Evolutionary conservation across 148 eudicot genomes (phyloP), one percentile per base, ranked within the genome.

Genomic region (Persicaria maculosa): DNA sequence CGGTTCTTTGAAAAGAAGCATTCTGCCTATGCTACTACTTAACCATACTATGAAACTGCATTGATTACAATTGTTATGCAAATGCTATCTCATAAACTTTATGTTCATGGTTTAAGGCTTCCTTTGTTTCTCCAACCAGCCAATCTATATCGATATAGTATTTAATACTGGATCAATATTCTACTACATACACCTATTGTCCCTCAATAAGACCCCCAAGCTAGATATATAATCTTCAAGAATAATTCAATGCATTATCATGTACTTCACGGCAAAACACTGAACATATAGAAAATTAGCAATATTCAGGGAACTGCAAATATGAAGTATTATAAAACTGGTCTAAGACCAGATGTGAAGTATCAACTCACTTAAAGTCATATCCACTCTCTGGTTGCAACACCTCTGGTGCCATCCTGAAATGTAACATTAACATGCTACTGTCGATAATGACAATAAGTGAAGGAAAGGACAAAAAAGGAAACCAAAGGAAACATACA

Each of bases 381-480:
- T 95, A 95, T 78, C 99, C 99, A 73, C 86, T 89, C 73, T 85
- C 92, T 50, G 96, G 97, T 84, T 95, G 97, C 90, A 95, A 82
- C 57, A 95, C 99, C 86, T 95, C 99, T 54, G 99, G 99, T 36
- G 99, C 99, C 99, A 95, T 95, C 99, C 99, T 95, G 79, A 44
- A 61, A 79, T 73, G 74, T 46, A 79, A 68, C 11, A 74, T 5
- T 43, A 31, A 31, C 40, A 31, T 31, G 40, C 40, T 31, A 31
- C 40, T 31, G 40, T 31, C 40, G 2, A 31, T 31, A 31, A 31
- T 31, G 40, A 31, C 40, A 31, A 31, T 31, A 31, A 31, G 40
- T 31, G 31, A 25, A 57, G 36, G 31, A 57, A 57, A 57, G 20
- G 62, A 57, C 12, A 8, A 48, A 47, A 7, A 12, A 8, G 52